Base-by-base conservation (phyloP, 768 basidiomycete species). In the Hericium alpestre region DNA sequence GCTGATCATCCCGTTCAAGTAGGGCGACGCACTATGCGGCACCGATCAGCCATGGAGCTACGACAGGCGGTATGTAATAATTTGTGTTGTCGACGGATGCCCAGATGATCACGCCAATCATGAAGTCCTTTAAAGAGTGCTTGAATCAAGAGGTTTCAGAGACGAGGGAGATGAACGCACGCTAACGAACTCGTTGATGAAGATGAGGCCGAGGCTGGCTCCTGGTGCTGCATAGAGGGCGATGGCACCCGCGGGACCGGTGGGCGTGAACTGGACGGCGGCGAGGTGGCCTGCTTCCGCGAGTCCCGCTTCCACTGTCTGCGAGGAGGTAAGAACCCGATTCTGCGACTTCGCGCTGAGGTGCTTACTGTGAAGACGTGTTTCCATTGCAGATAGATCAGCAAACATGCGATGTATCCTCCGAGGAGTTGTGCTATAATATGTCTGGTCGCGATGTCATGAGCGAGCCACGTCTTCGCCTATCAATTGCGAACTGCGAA, bases 111-210 rank as follows among this genome's bases (percentile, higher is more conserved):
- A 66, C 40, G 16, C 62, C 65, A 22, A 63, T 58, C 25, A 67
- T 53, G 57, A 66, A 65, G 52, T 67, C 63, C 64, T 65, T 37
- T 40, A 13, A 16, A 12, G 12, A 1, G 40, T 23, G 16, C 56
- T 37, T 58, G 20, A 32, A 20, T 18, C 38, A 32, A 25, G 37
- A 25, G 8, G 11, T 37, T 23, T 6, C 49, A 40, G 32, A 15
- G 37, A 10, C 41, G 54, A 25, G 13, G 54, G 25, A 48, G 41
- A 48, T 15, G 43, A n/a, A 57, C 66, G 57, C 56, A 76, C 73
- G 32, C 63, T 66, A 54, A 72, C 56, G 49, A 75, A 73, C 56
- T 75, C 74, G 56, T 76, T 75, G n/a, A 75, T 61, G 56, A 76
- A 67, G 37, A 66, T 69, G 40, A 65, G 63, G 48, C 62, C 59